Evolutionary conservation across 2,329 filamentous ascomycete species (phyloP).

Genomic region (Cercospora sojina): DNA sequence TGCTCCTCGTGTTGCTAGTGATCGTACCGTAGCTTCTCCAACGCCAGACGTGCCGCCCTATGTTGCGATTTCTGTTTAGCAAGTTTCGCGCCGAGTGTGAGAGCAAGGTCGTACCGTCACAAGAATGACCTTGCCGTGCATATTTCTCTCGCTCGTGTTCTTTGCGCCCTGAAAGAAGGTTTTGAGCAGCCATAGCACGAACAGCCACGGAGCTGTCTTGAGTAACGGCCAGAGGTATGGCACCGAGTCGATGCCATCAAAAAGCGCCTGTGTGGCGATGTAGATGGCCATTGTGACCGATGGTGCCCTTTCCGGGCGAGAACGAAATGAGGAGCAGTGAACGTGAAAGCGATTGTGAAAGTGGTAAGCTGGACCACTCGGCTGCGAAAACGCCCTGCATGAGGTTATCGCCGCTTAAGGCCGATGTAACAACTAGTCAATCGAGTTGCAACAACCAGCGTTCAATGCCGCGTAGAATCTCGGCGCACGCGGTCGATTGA

Average conservation of each 20-base stretch:
- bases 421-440: background rate
- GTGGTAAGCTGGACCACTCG: background rate
- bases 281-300: slow-evolving; percentile 59
- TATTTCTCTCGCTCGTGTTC: slow-evolving; percentile 74
- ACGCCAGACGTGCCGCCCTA: slow-evolving; percentile 89
- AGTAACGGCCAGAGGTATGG: slow-evolving; percentile 41
- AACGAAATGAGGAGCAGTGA: background rate
- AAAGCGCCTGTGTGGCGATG: slow-evolving; percentile 55
- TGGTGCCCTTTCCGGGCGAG: slow-evolving; percentile 4
- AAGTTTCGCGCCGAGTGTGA: background rate
- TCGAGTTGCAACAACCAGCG: background rate
- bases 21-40: slow-evolving; percentile 71
- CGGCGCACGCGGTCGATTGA: background rate
- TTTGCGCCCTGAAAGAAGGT: slow-evolving; percentile 71
- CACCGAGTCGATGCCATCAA: slow-evolving; percentile 55
- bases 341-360: background rate
- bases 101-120: slow-evolving; percentile 64
- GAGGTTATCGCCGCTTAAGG: slow-evolving; percentile 5
- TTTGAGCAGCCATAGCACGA: slow-evolving; percentile 62
- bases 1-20: slow-evolving; percentile 77
- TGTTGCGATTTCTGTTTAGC: slow-evolving; percentile 18
- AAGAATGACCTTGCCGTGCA: slow-evolving; percentile 93
- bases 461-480: background rate
- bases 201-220: slow-evolving; percentile 54
- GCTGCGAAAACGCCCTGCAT: slow-evolving; percentile 3